A percentile compares a stretch with the other conserved stretches of the same genome.
Evolutionary conservation across 306 rosid genomes (phyloP).

Genomic region (Adenanthera pavonina): DNA sequence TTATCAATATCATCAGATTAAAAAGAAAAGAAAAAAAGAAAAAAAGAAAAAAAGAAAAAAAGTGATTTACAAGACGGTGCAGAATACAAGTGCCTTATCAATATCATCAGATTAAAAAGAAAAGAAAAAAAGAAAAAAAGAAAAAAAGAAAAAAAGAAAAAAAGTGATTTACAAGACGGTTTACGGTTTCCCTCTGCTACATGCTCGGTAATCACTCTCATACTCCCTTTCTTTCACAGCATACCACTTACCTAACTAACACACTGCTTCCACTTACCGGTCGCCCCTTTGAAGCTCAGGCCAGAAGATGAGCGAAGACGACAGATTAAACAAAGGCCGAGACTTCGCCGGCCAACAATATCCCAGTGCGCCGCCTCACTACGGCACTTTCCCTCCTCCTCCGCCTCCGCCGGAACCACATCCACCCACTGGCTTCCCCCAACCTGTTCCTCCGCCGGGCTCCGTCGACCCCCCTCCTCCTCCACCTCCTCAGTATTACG

Average conservation of each 20-base stretch:
- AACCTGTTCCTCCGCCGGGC: conserved; percentile 13
- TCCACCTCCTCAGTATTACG: neutral
- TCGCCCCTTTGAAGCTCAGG: neutral
- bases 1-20: too few relatives aligned
- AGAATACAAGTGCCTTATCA: too few relatives aligned
- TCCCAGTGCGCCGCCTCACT: neutral
- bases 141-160: too few relatives aligned
- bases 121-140: too few relatives aligned
- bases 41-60: too few relatives aligned
- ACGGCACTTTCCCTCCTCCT: neutral
- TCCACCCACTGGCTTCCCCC: neutral
- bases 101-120: too few relatives aligned
- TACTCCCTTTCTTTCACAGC: neutral
- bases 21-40: too few relatives aligned
- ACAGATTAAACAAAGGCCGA: neutral
- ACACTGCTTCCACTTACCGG: neutral
- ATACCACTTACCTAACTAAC: neutral
- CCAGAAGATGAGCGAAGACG: neutral
- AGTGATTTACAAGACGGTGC: too few relatives aligned
- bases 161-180: too few relatives aligned
- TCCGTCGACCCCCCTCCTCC: neutral
- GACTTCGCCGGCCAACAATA: neutral
- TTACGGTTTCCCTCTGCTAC: neutral
- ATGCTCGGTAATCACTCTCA: neutral
- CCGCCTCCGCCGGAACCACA: neutral